Evolutionary conservation across 2,329 filamentous ascomycete genomes (phyloP).

Genomic region (Lasiodiplodia sp.): DNA sequence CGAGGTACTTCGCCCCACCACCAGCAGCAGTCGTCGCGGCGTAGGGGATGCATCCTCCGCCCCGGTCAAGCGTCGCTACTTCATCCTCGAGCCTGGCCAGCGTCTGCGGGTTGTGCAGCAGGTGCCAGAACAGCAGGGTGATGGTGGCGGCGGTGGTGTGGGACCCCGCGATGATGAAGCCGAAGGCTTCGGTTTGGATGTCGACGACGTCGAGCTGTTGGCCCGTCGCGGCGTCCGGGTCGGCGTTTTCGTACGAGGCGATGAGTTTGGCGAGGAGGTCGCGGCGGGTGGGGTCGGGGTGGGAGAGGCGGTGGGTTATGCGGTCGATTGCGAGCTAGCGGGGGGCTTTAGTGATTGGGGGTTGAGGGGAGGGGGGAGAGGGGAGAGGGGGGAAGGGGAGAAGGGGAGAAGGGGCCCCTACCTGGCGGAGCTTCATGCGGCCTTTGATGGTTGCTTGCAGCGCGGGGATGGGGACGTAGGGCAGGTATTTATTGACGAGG

Average conservation of each 20-base stretch:
- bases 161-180: conserved; percentile 29
- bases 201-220: conserved; percentile 9
- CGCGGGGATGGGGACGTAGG: neutral
- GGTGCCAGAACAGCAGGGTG: conserved; percentile 23
- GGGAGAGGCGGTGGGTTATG: neutral
- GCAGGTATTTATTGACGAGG: conserved; percentile 14
- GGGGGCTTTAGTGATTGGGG: too few species aligned
- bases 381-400: too few species aligned
- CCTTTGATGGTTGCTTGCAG: conserved; percentile 2
- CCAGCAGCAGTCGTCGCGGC: too few species aligned
- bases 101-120: neutral
- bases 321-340: conserved; percentile 11
- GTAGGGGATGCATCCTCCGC: neutral
- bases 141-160: conserved; percentile 27
- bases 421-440: conserved; percentile 14
- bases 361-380: too few species aligned
- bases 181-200: conserved; percentile 30
- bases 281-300: neutral
- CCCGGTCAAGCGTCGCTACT: too few species aligned
- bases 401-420: neutral
- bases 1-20: neutral
- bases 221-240: neutral
- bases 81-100: neutral
- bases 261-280: conserved; percentile 22
- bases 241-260: neutral